A percentile compares a stretch with the other conserved stretches of the same genome.
Evolutionary conservation across 129 eudicot species (phyloP).

Genomic region (Centella asiatica): DNA sequence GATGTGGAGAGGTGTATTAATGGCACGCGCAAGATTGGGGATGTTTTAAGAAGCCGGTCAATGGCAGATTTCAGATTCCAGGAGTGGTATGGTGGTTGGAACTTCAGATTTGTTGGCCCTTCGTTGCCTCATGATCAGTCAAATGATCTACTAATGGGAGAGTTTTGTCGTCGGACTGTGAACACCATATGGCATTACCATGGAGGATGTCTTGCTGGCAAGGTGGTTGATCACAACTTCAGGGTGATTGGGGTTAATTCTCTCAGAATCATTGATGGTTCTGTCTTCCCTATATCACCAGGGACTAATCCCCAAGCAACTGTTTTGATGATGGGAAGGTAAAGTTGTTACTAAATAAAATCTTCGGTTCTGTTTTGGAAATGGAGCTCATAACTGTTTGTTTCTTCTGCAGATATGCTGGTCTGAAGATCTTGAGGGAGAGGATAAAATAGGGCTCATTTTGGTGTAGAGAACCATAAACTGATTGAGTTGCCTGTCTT

Average conservation of each 20-base stretch:
- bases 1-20: conserved; percentile 61
- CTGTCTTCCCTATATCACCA: conserved; percentile 58
- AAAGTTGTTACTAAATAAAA: not conserved
- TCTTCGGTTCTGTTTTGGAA: conserved; percentile 9
- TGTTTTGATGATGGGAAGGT: conserved; percentile 92
- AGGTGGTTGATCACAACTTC: conserved; percentile 63
- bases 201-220: conserved; percentile 83
- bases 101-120: conserved; percentile 72
- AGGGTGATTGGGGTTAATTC: conserved; percentile 53
- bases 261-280: conserved; percentile 85
- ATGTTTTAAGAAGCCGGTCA: conserved; percentile 51
- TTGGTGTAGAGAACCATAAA: conserved; percentile 1
- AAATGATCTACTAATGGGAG: conserved; percentile 36
- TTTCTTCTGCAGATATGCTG: conserved; percentile 41
- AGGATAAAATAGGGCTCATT: conserved; percentile 28
- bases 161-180: conserved; percentile 73
- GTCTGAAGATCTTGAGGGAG: conserved; percentile 49
- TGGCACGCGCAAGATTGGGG: conserved; percentile 61
- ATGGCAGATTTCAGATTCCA: conserved; percentile 68
- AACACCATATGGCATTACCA: conserved; percentile 97
- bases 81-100: conserved; percentile 46
- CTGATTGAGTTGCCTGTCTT: conserved; percentile 5
- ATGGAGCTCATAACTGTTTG: not conserved
- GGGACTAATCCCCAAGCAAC: conserved; percentile 98
- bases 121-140: conserved; percentile 57